phyloP scores from a whole-genome alignment of 129 eudicot genomes.

The Tagetes patula region DNA sequence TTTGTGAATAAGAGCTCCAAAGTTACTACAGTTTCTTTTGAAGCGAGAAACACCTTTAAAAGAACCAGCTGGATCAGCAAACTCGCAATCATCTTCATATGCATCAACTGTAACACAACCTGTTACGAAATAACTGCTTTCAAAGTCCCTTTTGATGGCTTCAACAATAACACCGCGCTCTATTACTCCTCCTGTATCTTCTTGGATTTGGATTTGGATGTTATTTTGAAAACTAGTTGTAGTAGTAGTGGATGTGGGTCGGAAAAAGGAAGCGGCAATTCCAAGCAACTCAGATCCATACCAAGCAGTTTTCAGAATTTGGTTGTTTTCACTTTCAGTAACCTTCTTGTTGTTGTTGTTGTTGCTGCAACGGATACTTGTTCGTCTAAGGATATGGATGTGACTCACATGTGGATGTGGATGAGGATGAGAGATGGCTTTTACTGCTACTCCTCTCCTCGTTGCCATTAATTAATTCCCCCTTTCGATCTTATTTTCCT shows the following conservation, averaged over 20 bases:
- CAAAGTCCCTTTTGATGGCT: slow-evolving; percentile 69
- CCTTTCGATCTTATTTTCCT: too few relatives aligned
- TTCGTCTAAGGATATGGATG: neutral
- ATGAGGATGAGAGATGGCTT: too few relatives aligned
- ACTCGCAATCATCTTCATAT: slow-evolving; percentile 90
- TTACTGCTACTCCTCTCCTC: too few relatives aligned
- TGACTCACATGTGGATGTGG: too few relatives aligned
- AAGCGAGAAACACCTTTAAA: slow-evolving; percentile 76
- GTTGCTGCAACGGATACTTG: slow-evolving; percentile 37
- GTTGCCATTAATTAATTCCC: too few relatives aligned
- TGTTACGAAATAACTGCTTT: slow-evolving; percentile 87
- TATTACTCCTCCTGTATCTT: slow-evolving; percentile 27
- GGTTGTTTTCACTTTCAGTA: slow-evolving; percentile 31
- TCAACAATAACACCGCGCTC: slow-evolving; percentile 65
- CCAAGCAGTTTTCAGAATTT: slow-evolving; percentile 86
- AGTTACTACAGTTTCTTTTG: slow-evolving; percentile 89
- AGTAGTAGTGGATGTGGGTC: slow-evolving; percentile 6
- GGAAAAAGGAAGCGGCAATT: slow-evolving; percentile 78
- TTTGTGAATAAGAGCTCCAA: slow-evolving; percentile 71
- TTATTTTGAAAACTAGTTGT: too few relatives aligned
- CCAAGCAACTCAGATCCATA: slow-evolving; percentile 94
- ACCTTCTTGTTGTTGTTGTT: too few relatives aligned
- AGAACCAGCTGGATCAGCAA: slow-evolving; percentile 97
- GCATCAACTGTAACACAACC: slow-evolving; percentile 80
- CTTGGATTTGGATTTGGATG: too few relatives aligned